phyloP scores from a whole-genome alignment of 495 filamentous ascomycete genomes.

The Acidomyces sp. region DNA sequence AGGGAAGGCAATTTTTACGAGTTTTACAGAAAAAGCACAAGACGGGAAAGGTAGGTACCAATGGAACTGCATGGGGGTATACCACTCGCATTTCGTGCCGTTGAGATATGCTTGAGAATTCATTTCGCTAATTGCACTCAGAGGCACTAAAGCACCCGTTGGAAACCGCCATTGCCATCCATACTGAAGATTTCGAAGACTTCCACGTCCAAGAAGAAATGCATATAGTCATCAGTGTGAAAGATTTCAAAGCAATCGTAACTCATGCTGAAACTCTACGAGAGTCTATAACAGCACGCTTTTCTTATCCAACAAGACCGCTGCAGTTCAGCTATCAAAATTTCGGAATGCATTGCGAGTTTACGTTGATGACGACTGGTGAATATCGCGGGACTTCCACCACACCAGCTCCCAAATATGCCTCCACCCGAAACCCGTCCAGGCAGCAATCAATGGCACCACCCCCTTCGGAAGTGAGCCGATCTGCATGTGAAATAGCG shows the following conservation, averaged over 20 bases:
- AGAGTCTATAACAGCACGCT: slow-evolving; percentile 57
- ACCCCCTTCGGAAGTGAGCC: slow-evolving; percentile 9
- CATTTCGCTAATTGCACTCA: too few species aligned
- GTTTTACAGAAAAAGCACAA: slow-evolving; percentile 82
- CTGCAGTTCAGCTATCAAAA: slow-evolving; percentile 67
- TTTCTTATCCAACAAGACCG: slow-evolving; percentile 67
- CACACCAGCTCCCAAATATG: slow-evolving; percentile 11
- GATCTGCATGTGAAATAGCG: slow-evolving; percentile 21
- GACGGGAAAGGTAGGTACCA: slow-evolving; percentile 73
- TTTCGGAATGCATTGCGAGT: slow-evolving; percentile 68
- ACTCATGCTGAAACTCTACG: slow-evolving; percentile 68
- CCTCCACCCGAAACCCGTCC: slow-evolving; percentile 14
- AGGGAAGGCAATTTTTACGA: slow-evolving; percentile 66
- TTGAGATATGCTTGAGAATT: too few species aligned
- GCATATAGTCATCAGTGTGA: slow-evolving; percentile 80
- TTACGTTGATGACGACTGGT: slow-evolving; percentile 90
- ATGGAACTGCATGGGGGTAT: too few species aligned
- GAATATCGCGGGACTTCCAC: slow-evolving; percentile 41
- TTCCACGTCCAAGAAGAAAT: slow-evolving; percentile 66
- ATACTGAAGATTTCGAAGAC: slow-evolving; percentile 73
- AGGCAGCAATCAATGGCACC: slow-evolving; percentile 19
- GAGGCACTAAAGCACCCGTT: slow-evolving; percentile 88
- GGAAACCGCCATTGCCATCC: slow-evolving; percentile 79
- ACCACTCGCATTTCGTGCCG: too few species aligned
- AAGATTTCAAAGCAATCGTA: slow-evolving; percentile 87